Evolutionary conservation across 306 rosid species (phyloP), one percentile per base, ranked within the genome.

Genomic region (Malus fusca): DNA sequence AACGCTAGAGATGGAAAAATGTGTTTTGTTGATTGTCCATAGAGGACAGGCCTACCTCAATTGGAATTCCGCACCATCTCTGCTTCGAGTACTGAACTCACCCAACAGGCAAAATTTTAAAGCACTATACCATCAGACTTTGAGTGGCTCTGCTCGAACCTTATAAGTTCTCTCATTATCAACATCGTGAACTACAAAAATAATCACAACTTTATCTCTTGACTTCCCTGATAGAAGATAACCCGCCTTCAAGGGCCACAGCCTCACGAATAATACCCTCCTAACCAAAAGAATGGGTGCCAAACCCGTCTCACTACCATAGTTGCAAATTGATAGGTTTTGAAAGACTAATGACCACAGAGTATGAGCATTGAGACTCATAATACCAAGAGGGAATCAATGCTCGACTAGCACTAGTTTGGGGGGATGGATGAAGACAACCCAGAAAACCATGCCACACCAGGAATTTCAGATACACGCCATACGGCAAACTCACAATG

Each of bases 31-130:
- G 76, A 69, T 61, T 67, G 88, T 68, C 90, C 82, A 74, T 68
- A 68, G 80, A 80, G 90, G 87, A 56, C 88, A 77, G 37, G 75
- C 92, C 97, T 94, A 94, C 97, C 98, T 94, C 80, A 62, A 74
- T 53, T 70, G 82, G 82, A 62, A 74, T 67, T 78, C 77, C 61
- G 85, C 87, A 68, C 76, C 74, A 70, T 46, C 84, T 53, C 58
- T 75, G 81, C 85, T 59, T 75, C 78, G 67, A 80, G 74, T 74
- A 80, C 84, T 66, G 83, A 70, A 92, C 91, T 92, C 79, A 90
- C 86, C 83, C 74, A 71, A 56, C 12, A 70, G 68, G 53, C 55
- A 58, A 83, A 70, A 79, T 23, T 74, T 69, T 62, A 61, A 67
- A 26, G 37, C 61, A 28, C 71, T 79, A 40, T 77, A 78, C 58